Base-by-base conservation (phyloP, 768 basidiomycete species). In the Scleroderma citrinum region DNA sequence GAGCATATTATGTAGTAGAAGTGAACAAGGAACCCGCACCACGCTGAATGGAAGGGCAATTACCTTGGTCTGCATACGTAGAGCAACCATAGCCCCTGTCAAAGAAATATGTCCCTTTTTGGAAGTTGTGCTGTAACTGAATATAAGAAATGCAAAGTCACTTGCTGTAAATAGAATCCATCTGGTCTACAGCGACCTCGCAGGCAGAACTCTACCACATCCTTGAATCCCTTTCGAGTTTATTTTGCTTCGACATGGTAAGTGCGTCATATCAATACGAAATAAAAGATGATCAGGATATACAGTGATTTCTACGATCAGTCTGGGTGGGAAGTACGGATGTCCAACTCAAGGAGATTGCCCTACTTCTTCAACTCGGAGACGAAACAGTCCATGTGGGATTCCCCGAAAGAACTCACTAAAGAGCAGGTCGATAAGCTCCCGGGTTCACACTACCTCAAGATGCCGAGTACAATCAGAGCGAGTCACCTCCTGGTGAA, bases 401-500 rank as follows among this genome's bases (percentile, higher is more conserved):
- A 91, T 0, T 51, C 77, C 0, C 94, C 91, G 2, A 23, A 71
- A 1, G 82, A 68, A 3, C 64, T 94, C 30, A 70, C 80, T n/a
- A 56, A 72, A 13, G 83, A 85, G 1, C 65, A 94, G 56, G 66
- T 88, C 56, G 52, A 68, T 1, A 46, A 68, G 3, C 76, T 96
- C 10, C 82, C 88, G 2, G 91, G 90, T 0, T 87, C 86, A 16
- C 62, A 80, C 36, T 69, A 80, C 60, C 76, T 76, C 40, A 46
- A 52, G 29, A 64, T 61, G 24, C 59, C 72, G 16, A 75, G 70
- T 17, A 21, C 21, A 67, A 90, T 96, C 34, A 81, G 92, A 44
- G 95, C 93, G n/a, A 92, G 91, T 61, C 96, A 99, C 72, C 73
- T 99, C 53, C 70, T 99, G 49, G 85, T 97, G 53, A 99, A 99